These are phyloP conservation scores for Porcisia deanei DNA, from an alignment of 208 protist species.

Conservation along the genomic window DNA sequence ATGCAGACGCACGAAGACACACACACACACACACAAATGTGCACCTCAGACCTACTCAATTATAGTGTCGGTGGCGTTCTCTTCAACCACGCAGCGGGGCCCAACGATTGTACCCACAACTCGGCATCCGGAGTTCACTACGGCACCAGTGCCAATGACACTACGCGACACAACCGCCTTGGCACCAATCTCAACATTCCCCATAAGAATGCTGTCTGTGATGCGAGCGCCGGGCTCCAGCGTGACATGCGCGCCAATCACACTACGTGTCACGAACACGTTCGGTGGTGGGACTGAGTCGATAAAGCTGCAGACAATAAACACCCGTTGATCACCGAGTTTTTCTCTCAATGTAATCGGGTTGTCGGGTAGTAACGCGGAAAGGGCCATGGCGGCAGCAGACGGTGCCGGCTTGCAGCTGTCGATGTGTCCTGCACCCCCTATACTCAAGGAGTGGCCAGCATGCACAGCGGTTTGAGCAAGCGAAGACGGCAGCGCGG, in stretches of 20 bases:
- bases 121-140: slow-evolving; percentile 40
- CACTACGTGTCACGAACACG: slow-evolving; percentile 66
- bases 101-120: slow-evolving; percentile 58
- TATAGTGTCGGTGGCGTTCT: slow-evolving; percentile 48
- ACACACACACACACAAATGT: not conserved
- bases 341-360: slow-evolving; percentile 57
- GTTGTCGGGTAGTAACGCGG: slow-evolving; percentile 48
- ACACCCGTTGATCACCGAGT: slow-evolving; percentile 39
- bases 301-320: slow-evolving; percentile 66
- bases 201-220: slow-evolving; percentile 74
- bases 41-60: slow-evolving; percentile 20
- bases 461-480: not conserved
- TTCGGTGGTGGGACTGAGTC: slow-evolving; percentile 55
- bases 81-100: slow-evolving; percentile 59
- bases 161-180: slow-evolving; percentile 49
- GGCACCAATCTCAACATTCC: slow-evolving; percentile 68
- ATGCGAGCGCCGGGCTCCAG: slow-evolving; percentile 60
- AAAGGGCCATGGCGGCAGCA: slow-evolving; percentile 38
- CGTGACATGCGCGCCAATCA: slow-evolving; percentile 76
- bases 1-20: not conserved
- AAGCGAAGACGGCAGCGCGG: slow-evolving; percentile 10
- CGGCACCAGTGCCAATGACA: slow-evolving; percentile 61
- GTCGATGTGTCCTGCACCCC: not conserved
- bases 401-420: slow-evolving; percentile 15
- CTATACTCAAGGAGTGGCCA: slow-evolving; percentile 5